Conservation (phyloP, 495 filamentous ascomycete genomes). For the Parachaetomium inaequale region DNA sequence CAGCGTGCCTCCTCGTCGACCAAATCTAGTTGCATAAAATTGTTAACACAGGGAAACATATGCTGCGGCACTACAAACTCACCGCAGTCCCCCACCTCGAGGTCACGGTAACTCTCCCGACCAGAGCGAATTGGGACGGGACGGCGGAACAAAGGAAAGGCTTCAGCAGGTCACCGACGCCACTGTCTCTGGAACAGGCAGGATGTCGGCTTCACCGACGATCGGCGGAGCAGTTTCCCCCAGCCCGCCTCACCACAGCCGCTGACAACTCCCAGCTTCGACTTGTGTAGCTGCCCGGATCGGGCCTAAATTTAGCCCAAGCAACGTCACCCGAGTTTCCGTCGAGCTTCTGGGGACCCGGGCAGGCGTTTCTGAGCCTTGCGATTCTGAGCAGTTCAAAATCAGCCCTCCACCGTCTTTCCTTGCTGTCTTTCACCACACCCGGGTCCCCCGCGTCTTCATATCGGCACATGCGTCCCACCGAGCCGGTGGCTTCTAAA, state of each 20-base stretch:
- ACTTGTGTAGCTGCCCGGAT: conserved; percentile 21
- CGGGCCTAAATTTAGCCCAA: conserved; percentile 31
- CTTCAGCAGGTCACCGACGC: neutral
- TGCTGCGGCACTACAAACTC: neutral
- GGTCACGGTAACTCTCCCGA: neutral
- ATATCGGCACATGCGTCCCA: neutral
- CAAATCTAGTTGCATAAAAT: neutral
- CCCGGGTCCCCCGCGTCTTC: neutral
- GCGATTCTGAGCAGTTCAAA: neutral
- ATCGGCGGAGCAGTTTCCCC: conserved; percentile 16
- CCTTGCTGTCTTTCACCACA: neutral
- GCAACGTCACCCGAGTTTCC: conserved; percentile 29
- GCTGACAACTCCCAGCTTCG: conserved; percentile 16
- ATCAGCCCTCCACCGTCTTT: neutral
- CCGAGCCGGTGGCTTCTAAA: no score
- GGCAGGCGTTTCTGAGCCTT: neutral
- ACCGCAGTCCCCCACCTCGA: neutral
- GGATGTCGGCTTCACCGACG: conserved; percentile 17
- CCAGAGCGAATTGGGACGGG: neutral
- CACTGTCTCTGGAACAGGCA: conserved; percentile 14
- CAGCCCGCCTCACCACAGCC: neutral
- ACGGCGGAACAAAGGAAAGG: no score
- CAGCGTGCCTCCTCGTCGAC: conserved; percentile 5
- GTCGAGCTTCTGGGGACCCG: conserved; percentile 7
- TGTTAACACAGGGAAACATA: neutral